Evolutionary conservation across 208 protist genomes (phyloP).

Genomic region (Leishmania amazonensis): DNA sequence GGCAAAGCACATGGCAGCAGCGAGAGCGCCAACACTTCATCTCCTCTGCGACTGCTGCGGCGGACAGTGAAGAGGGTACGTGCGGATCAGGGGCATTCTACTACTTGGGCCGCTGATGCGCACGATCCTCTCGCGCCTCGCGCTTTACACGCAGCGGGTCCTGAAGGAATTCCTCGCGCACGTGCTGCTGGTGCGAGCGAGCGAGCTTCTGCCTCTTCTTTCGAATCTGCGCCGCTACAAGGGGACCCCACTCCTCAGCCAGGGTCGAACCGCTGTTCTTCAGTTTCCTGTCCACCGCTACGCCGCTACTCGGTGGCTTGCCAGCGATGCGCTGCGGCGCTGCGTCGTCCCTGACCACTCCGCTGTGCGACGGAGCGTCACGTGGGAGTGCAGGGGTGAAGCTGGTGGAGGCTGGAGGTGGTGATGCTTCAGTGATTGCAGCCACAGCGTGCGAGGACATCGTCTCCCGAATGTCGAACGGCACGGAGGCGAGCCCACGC

Average conservation of each 20-base stretch:
- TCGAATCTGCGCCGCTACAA: slow-evolving; percentile 56
- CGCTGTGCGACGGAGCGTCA: background rate
- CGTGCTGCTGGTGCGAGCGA: slow-evolving; percentile 46
- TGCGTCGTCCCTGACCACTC: background rate
- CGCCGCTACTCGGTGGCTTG: background rate
- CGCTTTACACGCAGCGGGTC: slow-evolving; percentile 76
- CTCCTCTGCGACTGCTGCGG: background rate
- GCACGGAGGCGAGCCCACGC: slow-evolving; percentile 14
- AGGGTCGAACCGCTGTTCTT: slow-evolving; percentile 3
- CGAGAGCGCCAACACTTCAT: no score
- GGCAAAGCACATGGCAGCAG: background rate
- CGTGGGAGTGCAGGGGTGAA: slow-evolving; percentile 5
- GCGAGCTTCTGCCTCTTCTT: slow-evolving; percentile 80
- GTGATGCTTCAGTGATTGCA: background rate
- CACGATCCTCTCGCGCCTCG: slow-evolving; percentile 18
- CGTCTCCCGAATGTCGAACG: slow-evolving; percentile 15
- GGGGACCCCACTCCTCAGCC: slow-evolving; percentile 55
- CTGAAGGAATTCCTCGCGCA: slow-evolving; percentile 63
- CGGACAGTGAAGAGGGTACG: background rate
- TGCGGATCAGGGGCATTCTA: background rate
- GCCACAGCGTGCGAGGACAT: no score
- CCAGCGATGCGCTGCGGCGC: background rate
- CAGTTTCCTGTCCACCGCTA: background rate
- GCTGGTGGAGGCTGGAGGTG: background rate
- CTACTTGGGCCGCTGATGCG: slow-evolving; percentile 15